Evolutionary conservation across 495 filamentous ascomycete genomes (phyloP).

Genomic region (Neurospora sp.): DNA sequence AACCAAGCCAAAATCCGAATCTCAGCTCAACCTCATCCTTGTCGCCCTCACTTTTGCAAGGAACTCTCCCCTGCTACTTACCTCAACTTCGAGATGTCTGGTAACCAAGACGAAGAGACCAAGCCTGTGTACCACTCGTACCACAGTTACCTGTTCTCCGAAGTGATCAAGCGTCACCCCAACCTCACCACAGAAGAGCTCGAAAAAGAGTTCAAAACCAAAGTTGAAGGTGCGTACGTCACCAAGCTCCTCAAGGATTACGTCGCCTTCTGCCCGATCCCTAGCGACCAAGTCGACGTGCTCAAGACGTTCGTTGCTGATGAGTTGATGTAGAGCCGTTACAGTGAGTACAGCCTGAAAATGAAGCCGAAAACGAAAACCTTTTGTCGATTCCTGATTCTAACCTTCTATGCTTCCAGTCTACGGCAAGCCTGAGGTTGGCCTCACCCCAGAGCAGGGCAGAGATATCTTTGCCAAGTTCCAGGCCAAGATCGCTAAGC

Average conservation of each 20-base stretch:
- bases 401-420: background rate
- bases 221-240: background rate
- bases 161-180: background rate
- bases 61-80: background rate
- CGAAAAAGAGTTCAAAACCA: background rate
- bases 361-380: background rate
- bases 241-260: background rate
- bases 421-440: background rate
- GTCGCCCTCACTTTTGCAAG: no score
- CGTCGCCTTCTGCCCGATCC: background rate
- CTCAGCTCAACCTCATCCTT: slow-evolving; percentile 8
- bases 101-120: background rate
- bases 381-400: background rate
- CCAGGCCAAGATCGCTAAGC: background rate
- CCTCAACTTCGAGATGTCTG: background rate
- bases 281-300: background rate
- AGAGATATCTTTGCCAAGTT: background rate
- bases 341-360: background rate
- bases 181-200: background rate
- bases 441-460: background rate
- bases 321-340: background rate
- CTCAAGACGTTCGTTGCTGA: background rate
- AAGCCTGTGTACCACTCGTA: background rate
- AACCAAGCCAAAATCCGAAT: slow-evolving; percentile 24
- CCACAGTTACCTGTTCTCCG: background rate